Percentiles rank a stretch among this genome's conserved stretches.
phyloP scores from a whole-genome alignment of 164 flowering plant species.

The Warburgia ugandensis region DNA sequence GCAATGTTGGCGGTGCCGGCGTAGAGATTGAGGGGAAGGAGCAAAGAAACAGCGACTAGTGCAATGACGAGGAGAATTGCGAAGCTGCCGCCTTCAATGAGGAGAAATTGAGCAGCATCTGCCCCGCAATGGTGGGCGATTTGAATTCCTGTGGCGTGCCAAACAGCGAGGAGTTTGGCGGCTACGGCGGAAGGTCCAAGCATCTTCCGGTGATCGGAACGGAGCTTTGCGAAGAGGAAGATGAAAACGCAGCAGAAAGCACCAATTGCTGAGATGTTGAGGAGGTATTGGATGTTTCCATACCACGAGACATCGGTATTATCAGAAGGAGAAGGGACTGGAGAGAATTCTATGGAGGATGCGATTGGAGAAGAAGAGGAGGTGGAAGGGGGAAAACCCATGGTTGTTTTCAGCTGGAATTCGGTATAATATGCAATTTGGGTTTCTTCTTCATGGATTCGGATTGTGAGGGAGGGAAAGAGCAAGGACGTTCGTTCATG shows the following conservation, averaged over 20 bases:
- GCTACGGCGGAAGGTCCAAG: slow-evolving; percentile 75
- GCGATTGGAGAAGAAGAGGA: no score
- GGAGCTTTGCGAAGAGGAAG: slow-evolving; percentile 84
- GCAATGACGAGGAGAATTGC: slow-evolving; percentile 46
- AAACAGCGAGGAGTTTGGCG: slow-evolving; percentile 93
- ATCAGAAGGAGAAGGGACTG: no score
- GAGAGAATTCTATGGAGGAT: no score
- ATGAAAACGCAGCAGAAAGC: slow-evolving; percentile 61
- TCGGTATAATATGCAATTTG: no score
- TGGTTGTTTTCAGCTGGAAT: no score
- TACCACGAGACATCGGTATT: slow-evolving; percentile 50
- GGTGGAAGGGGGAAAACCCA: no score
- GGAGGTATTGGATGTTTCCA: slow-evolving; percentile 86
- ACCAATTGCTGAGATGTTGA: slow-evolving; percentile 87
- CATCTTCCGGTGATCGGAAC: slow-evolving; percentile 87
- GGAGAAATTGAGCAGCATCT: slow-evolving; percentile 87
- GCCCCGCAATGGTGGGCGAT: slow-evolving; percentile 95
- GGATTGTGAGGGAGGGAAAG: no score
- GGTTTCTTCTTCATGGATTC: no score
- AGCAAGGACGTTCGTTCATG: no score
- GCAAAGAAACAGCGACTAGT: slow-evolving; percentile 29
- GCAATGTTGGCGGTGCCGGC: slow-evolving; percentile 50
- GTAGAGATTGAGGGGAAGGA: slow-evolving; percentile 77
- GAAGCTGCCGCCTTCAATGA: slow-evolving; percentile 90
- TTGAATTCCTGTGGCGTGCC: slow-evolving; percentile 91